Evolutionary conservation across 2,329 filamentous ascomycete species (phyloP), one percentile per base, ranked within the genome.

Genomic region (Clathrospora elynae): DNA sequence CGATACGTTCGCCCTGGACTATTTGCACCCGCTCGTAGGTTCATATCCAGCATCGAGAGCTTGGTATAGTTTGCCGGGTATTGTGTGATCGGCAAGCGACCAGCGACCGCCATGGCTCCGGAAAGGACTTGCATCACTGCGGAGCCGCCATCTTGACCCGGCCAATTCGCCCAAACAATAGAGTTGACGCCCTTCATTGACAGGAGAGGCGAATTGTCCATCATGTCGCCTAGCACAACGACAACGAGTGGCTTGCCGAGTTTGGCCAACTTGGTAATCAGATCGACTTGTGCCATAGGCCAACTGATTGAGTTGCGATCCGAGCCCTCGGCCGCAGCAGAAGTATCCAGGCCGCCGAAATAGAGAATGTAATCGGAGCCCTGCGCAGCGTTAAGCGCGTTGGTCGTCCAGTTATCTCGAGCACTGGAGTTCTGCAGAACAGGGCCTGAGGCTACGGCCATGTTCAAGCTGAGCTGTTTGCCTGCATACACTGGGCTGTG

Each of bases 91-190:
- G 80, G 77, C 3, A 83, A 59, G 25, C 81, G 70, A 1, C 78
- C 81, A 6, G 79, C 80, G 2, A 78, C 78, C 0, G 77, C 70
- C 2, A 60, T 64, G 2, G 66, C 68, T 2, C 81, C 81, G 6
- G 72, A 76, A 20, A 84, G 55, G 39, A 83, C 70, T 43, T 82
- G 73, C 34, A 82, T 65, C 8, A 84, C 57, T 0, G 81, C 82
- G 6, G 67, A 64, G 2, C 82, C 82, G 9, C 82, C 82, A 25
- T 77, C 76, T 61, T 84, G 81, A 1, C 82, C 81, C 0, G 82
- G 81, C 42, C 81, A 84, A 0, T 80, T 79, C 0, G 71, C 78
- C 81, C 81, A 84, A 0, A 84, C 53, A 1, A 84, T 58, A 0
- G 78, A 73, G 18, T 71, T 74, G 42, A 84, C 72, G 40, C 76